A percentile compares a stretch with the other conserved stretches of the same genome.
phyloP scores from a whole-genome alignment of 1,139 yeast species.

The Hyphopichia wangnamkhiaoensis region DNA sequence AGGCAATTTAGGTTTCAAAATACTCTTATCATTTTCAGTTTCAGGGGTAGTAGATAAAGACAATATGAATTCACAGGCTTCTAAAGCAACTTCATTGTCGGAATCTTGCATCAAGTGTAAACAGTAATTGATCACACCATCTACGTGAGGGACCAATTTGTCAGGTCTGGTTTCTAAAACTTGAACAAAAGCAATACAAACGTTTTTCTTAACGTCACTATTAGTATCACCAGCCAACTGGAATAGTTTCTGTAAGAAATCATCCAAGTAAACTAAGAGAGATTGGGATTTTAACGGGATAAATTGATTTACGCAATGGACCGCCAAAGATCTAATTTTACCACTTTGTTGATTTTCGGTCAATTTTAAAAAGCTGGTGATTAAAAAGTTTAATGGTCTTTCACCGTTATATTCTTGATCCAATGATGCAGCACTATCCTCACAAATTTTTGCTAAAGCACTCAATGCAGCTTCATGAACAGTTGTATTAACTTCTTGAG shows the following conservation, averaged over 20 bases:
- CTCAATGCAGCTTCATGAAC: slow-evolving; percentile 71
- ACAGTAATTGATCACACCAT: slow-evolving; percentile 83
- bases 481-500: slow-evolving; percentile 31
- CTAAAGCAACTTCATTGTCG: slow-evolving; percentile 74
- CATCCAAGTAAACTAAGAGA: slow-evolving; percentile 65
- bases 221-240: slow-evolving; percentile 59
- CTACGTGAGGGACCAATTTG: slow-evolving; percentile 74
- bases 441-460: slow-evolving; percentile 85
- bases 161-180: slow-evolving; percentile 80
- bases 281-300: slow-evolving; percentile 69
- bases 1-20: slow-evolving; percentile 58
- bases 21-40: slow-evolving; percentile 48
- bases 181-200: slow-evolving; percentile 77
- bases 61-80: slow-evolving; percentile 89
- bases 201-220: slow-evolving; percentile 65
- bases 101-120: slow-evolving; percentile 72
- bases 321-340: slow-evolving; percentile 60
- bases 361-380: slow-evolving; percentile 63
- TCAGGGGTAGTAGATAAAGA: slow-evolving; percentile 61
- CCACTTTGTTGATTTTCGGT: slow-evolving; percentile 37
- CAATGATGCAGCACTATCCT: slow-evolving; percentile 64
- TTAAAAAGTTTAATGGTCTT: slow-evolving; percentile 66
- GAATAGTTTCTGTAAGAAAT: slow-evolving; percentile 64
- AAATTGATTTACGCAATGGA: slow-evolving; percentile 77
- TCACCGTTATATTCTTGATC: slow-evolving; percentile 66